Evolutionary conservation across 2,329 filamentous ascomycete species (phyloP), one percentile per base, ranked within the genome.

Genomic region (Colletotrichum sp.): DNA sequence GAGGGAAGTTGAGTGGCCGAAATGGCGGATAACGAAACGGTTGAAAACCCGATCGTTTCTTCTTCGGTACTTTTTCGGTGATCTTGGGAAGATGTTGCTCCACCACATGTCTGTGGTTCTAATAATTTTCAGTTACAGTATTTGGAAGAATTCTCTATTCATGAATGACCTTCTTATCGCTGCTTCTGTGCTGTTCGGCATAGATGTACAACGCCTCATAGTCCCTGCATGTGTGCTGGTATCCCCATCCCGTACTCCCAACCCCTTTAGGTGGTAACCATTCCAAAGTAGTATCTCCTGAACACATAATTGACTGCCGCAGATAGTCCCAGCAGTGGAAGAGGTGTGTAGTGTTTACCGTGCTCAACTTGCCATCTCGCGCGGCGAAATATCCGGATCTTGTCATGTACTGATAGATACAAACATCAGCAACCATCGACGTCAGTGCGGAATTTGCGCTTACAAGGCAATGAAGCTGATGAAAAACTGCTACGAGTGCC

Each of bases 251-350:
- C 10, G 34, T 70, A 30, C 70, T 69, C 1, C 48, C 34, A 9
- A 43, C 66, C 13, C 55, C n/a, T 5, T 7, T 21, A 7, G 56
- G 30, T 30, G 26, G 26, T 28, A 55, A 9, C 69, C 85, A 86
- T 80, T 88, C 86, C 65, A 87, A 79, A 1, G 85, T 85, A 68
- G 85, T 86, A 76, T 88, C 86, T 66, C 84, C 83, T n/a, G 81
- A 83, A 78, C 87, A 88, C 82, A 87, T 84, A 71, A 88, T 84
- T 32, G 84, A 83, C 78, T 88, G 85, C 12, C 87, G 82, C 80
- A 88, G 83, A 78, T 87, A 88, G 78, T 86, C 85, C 79, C 87
- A 86, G 81, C 87, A 88, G 80, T 88, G 86, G 43, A 84, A 83
- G 81, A 88, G 85, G 78, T 88, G 86, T 82, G 21, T 24, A 8